A percentile compares a stretch with the other conserved stretches of the same genome.
Evolutionary conservation across 495 filamentous ascomycete species (phyloP).

Genomic region (Xylaria scruposa): DNA sequence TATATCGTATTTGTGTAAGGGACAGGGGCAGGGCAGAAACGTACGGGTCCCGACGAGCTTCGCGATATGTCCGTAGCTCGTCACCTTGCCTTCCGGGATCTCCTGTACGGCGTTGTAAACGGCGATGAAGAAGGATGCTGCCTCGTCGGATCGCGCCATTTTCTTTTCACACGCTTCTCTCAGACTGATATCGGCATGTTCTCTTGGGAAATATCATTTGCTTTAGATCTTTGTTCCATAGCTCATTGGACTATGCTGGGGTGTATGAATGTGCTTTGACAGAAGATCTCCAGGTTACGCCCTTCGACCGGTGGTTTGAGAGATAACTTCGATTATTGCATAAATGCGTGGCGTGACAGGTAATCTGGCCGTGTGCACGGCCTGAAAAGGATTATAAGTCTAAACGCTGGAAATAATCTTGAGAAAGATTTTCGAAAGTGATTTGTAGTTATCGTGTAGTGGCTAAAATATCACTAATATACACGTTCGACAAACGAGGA

Average conservation of each 20-base stretch:
- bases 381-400: not conserved
- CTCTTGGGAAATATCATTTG: not conserved
- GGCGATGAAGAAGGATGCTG: slow-evolving; percentile 79
- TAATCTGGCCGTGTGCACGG: no score
- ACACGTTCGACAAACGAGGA: not conserved
- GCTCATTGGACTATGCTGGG: not conserved
- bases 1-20: not conserved
- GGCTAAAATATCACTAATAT: not conserved
- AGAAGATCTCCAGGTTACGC: not conserved
- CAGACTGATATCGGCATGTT: not conserved
- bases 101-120: slow-evolving; percentile 86
- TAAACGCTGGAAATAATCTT: not conserved
- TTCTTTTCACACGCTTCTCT: not conserved
- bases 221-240: not conserved
- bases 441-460: not conserved
- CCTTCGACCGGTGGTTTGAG: not conserved
- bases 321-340: slow-evolving; percentile 12
- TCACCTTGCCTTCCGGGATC: slow-evolving; percentile 82
- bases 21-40: slow-evolving; percentile 34
- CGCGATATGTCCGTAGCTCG: slow-evolving; percentile 90
- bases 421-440: not conserved
- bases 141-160: slow-evolving; percentile 84
- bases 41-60: slow-evolving; percentile 78
- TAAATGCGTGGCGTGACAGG: not conserved
- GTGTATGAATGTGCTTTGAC: not conserved